Percentiles rank a stretch among this genome's conserved stretches.
phyloP scores from a whole-genome alignment of 2,329 filamentous ascomycete species.

The Diaporthe sp. region DNA sequence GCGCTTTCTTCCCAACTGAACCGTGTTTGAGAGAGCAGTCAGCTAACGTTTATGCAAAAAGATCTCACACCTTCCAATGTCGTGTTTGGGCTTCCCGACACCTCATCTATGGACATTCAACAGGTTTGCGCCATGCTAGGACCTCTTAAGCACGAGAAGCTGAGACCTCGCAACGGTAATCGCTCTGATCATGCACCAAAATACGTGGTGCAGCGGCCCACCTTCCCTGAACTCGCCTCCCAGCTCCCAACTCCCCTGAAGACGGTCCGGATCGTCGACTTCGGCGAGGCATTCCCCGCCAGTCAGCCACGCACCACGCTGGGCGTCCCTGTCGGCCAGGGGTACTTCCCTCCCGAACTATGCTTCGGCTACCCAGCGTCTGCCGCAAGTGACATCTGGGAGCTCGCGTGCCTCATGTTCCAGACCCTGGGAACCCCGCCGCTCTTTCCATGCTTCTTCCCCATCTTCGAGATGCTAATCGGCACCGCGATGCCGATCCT shows the following conservation, averaged over 20 bases:
- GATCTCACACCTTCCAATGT: neutral
- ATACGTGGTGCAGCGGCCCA: neutral
- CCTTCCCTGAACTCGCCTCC: neutral
- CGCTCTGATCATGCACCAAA: neutral
- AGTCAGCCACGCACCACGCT: neutral
- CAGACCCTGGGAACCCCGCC: neutral
- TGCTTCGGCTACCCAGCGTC: neutral
- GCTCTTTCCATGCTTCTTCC: neutral
- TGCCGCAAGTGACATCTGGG: neutral
- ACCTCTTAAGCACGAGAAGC: neutral
- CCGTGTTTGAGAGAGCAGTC: neutral
- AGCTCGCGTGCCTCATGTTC: neutral
- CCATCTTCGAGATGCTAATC: neutral
- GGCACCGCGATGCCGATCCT: slow-evolving; percentile 10
- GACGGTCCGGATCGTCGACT: neutral
- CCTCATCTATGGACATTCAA: neutral
- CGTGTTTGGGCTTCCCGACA: neutral
- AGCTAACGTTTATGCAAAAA: neutral
- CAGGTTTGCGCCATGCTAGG: neutral
- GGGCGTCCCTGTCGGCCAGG: neutral
- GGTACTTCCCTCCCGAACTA: slow-evolving; percentile 6
- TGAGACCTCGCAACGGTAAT: neutral
- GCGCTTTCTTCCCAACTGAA: neutral
- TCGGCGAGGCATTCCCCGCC: neutral
- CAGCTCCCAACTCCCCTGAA: neutral